Conservation (phyloP, 495 filamentous ascomycete genomes). For the Trypethelium eluteriae region DNA sequence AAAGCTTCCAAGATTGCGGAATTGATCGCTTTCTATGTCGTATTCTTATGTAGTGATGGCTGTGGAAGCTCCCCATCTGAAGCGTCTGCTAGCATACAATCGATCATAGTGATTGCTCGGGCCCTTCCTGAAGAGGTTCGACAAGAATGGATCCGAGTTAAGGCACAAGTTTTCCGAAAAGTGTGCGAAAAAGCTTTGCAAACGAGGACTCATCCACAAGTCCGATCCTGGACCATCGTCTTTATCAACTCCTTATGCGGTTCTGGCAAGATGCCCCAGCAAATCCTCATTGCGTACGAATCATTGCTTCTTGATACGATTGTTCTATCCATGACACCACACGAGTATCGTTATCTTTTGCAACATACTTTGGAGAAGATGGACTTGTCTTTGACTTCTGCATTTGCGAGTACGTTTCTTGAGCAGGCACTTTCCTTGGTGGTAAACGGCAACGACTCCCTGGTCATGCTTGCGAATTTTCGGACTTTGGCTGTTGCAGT, state of each 20-base stretch:
- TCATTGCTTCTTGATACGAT: background rate
- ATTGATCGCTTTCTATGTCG: conserved; percentile 46
- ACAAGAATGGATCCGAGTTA: conserved; percentile 41
- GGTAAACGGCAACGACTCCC: background rate
- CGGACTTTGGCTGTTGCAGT: background rate
- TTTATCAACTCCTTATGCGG: conserved; percentile 28
- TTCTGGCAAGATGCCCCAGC: conserved; percentile 19
- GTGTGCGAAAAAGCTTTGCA: conserved; percentile 45
- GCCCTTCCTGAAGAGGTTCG: conserved; percentile 40
- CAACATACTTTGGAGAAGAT: background rate
- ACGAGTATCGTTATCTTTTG: background rate
- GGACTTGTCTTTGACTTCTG: background rate
- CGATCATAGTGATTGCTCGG: background rate
- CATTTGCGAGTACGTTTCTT: background rate
- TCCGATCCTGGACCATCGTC: conserved; percentile 35
- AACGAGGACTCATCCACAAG: conserved; percentile 32
- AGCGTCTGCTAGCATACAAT: background rate
- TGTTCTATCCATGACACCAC: background rate
- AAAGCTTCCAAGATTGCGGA: conserved; percentile 40
- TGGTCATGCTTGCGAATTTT: background rate
- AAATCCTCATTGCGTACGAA: background rate
- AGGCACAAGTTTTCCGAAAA: conserved; percentile 42
- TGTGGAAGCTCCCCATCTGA: conserved; percentile 36
- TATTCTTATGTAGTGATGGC: conserved; percentile 46
- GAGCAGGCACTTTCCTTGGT: background rate